phyloP scores from a whole-genome alignment of 2,329 filamentous ascomycete species.

The Chrysoporthe cubensis region DNA sequence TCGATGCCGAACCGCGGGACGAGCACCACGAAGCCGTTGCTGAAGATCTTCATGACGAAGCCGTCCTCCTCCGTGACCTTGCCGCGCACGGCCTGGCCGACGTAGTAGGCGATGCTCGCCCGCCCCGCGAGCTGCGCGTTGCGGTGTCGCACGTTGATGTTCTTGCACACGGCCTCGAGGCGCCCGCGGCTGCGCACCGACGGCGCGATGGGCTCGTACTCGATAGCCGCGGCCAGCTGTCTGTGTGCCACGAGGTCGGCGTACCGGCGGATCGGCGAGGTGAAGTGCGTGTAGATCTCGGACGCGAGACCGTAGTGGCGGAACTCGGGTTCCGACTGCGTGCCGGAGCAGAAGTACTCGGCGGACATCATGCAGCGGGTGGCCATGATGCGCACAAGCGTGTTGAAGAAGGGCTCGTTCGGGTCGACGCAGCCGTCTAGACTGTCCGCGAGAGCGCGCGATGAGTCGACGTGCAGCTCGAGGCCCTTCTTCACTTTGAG shows the following conservation, averaged over 20 bases:
- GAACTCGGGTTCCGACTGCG: constrained; percentile 91
- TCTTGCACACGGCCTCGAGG: constrained; percentile 93
- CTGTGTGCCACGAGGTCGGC: constrained; percentile 94
- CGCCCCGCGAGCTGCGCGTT: constrained; percentile 96
- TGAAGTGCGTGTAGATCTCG: constrained; percentile 99
- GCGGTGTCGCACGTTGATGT: constrained; percentile 96
- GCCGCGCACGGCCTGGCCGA: constrained; percentile 91
- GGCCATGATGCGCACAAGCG: constrained; percentile 93
- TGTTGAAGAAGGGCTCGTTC: constrained; percentile 95
- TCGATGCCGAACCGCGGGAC: constrained; percentile 96
- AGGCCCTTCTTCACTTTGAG: constrained; percentile 84
- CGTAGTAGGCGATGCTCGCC: constrained; percentile 96
- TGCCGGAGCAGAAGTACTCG: constrained; percentile 96
- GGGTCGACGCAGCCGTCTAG: constrained; percentile 83
- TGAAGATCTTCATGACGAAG: constrained; percentile 96
- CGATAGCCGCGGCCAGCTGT: constrained; percentile 93
- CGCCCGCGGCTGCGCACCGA: constrained; percentile 80
- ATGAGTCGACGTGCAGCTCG: constrained; percentile 81
- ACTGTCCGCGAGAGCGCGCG: constrained; percentile 90
- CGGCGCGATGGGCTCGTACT: constrained; percentile 84
- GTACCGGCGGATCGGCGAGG: constrained; percentile 94
- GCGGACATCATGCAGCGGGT: constrained; percentile 99
- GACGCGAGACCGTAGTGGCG: constrained; percentile 95
- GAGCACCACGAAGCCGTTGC: constrained; percentile 95
- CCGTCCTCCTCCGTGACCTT: constrained; percentile 79